Base-by-base conservation (phyloP, 164 flowering plant genomes). In the Chimonanthus salicifolius region DNA sequence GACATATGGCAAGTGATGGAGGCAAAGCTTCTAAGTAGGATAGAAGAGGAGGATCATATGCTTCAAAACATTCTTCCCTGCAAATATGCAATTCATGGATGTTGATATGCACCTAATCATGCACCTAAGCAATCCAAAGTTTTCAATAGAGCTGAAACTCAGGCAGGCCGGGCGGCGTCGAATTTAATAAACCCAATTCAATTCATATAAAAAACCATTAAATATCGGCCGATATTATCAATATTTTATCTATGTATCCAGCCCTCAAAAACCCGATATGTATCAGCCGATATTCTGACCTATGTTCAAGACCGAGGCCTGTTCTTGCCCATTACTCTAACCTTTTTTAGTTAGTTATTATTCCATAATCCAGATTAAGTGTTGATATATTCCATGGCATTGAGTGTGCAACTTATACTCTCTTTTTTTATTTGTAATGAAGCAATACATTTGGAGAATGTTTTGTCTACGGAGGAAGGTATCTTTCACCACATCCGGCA, bases 21-120 rank as follows among this genome's bases (percentile, higher is more conserved):
- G 87, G 85, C 75, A 86, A 54, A 1, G 85, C 79, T 77, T 84
- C 87, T 2, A 84, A 60, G 67, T 78, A 79, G 1, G 78, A 62
- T 7, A 80, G 0, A 33, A 84, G 47, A 70, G 84, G 84, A 45
- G 74, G 69, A 68, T 72, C 16, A 18, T 46, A 47, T 18, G 43
- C 15, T 18, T 71, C 58, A 46, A 13, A 71, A 43, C 66, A 70
- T 46, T 68, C 62, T 71, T 83, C 83, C 73, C 88, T 85, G 67
- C 58, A 48, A 15, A 33, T 43, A 13, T 45, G 13, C 15, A 45
- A 10, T n/a, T 16, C 7, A 33, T 33, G 33, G 33, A 33, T 33
- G 33, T 15, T 4, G 15, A 3, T 18, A 11, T 66, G 5, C 48
- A 10, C 47, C 11, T 15, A 44, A 11, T 7, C 46, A 65, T 7